Evolutionary conservation across 129 eudicot genomes (phyloP), one percentile per base, ranked within the genome.

Genomic region (Centella asiatica): DNA sequence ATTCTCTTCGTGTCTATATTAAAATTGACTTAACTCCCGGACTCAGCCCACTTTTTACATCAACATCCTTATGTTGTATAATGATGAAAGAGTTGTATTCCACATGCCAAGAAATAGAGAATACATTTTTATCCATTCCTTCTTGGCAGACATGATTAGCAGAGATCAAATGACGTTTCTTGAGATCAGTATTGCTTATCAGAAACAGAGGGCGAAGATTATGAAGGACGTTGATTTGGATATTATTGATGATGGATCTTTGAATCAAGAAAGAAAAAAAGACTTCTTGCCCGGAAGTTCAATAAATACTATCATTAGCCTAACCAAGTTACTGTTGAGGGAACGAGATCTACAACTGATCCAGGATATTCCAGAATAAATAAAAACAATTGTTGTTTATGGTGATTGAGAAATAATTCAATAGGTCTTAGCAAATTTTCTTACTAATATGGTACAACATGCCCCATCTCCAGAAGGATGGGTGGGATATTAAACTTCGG

Each of bases 391-490:
- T 54, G 54, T 62, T 14, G 86, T 87, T 20, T 80, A 66, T 67
- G 96, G 99, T 22, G 99, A 93, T 71, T 84, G 85, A 78, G 72
- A 75, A 32, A 82, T 95, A 72, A 62, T 93, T 66, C 99, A 93
- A 65, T 95, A 83, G 69, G 77, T 88, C 46, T 76, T 93, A 61
- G 80, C 93, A 31, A 81, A 81, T 57, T 85, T 93, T 78, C 78
- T 93, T 71, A 60, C 79, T 67, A 93, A 71, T 70, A 85, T 93
- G 96, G 85, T 82, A 28, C 81, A 76, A 5, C 73, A 81, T 78
- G 89, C 96, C 15, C 90, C 95, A 22, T 73, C 94, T 5, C 85
- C 89, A 28, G 89, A 78, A 17, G 96, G 99, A 18, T 93, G 96
- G 96, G 87, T 93, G 3, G n/a, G 93, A 85, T 69, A 78, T 88